Percentiles rank a stretch among this genome's conserved stretches.
phyloP scores from a whole-genome alignment of 495 filamentous ascomycete genomes.

The Tricharina praecox region DNA sequence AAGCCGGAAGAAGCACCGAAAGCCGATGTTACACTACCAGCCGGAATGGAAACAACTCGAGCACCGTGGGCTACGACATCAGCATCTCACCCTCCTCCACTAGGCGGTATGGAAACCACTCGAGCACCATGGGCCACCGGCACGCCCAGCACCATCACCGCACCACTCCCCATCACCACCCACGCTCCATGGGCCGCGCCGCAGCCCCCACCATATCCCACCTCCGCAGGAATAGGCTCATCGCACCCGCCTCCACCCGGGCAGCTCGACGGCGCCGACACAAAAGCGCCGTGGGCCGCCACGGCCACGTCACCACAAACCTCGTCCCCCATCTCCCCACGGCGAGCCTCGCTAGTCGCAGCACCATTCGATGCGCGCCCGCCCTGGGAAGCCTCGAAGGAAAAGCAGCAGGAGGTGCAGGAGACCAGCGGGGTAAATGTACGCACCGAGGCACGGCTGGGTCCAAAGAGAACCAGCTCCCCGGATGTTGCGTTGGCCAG shows the following conservation, averaged over 20 bases:
- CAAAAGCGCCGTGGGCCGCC: conserved; percentile 15
- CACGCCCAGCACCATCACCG: not conserved
- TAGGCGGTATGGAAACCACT: not conserved
- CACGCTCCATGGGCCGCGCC: conserved; percentile 10
- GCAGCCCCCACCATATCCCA: conserved; percentile 7
- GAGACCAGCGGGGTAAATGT: not conserved
- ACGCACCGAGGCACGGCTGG: conserved; percentile 18
- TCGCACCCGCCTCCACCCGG: conserved; percentile 4
- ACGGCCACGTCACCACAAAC: not conserved
- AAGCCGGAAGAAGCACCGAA: not conserved
- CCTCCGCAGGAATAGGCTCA: conserved; percentile 8
- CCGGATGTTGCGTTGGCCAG: conserved; percentile 20
- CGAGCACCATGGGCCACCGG: conserved; percentile 10
- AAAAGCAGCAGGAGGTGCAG: not conserved
- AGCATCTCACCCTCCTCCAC: not conserved
- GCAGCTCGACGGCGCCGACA: conserved; percentile 7
- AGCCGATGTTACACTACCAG: no score
- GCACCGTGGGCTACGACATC: conserved; percentile 12
- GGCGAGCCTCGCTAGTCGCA: not conserved
- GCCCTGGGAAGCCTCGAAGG: not conserved
- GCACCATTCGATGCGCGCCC: not conserved
- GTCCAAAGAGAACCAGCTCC: conserved; percentile 19
- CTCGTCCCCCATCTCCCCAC: not conserved
- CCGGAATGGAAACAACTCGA: conserved; percentile 8
- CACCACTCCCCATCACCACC: conserved; percentile 9